Evolutionary conservation across 768 basidiomycete species (phyloP).

Genomic region (Collybia mongolica): DNA sequence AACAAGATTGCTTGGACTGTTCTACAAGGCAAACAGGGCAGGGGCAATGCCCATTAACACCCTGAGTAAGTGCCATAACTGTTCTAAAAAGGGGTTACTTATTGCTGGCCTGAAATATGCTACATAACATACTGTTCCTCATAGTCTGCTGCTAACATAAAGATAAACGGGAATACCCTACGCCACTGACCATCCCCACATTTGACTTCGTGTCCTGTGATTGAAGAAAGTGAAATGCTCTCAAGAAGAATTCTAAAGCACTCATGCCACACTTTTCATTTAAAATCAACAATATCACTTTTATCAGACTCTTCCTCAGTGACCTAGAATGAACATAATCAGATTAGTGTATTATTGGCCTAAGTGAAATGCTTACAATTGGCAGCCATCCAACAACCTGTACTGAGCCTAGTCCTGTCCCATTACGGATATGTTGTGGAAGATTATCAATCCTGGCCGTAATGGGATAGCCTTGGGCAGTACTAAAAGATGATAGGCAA

Average conservation of each 20-base stretch:
- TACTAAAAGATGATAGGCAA: slow-evolving; percentile 32
- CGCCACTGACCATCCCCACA: slow-evolving; percentile 16
- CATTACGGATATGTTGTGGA: slow-evolving; percentile 27
- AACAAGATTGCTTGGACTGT: not conserved
- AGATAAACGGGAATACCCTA: slow-evolving; percentile 21
- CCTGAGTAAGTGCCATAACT: slow-evolving; percentile 28
- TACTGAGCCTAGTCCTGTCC: slow-evolving; percentile 28
- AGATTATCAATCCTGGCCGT: slow-evolving; percentile 29
- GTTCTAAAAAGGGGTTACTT: slow-evolving; percentile 10
- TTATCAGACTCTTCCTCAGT: slow-evolving; percentile 18
- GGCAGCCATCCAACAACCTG: slow-evolving; percentile 36
- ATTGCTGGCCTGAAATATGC: not conserved
- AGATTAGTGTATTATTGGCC: too few relatives aligned
- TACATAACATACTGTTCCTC: slow-evolving; percentile 30
- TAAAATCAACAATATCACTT: slow-evolving; percentile 17
- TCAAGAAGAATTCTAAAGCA: slow-evolving; percentile 19
- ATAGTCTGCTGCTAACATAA: slow-evolving; percentile 29
- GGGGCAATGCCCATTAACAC: slow-evolving; percentile 15
- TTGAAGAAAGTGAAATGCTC: slow-evolving; percentile 7
- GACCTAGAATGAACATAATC: too few relatives aligned
- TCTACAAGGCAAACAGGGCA: slow-evolving; percentile 14
- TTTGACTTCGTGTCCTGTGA: slow-evolving; percentile 4
- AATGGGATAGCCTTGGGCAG: slow-evolving; percentile 33
- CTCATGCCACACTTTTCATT: slow-evolving; percentile 25
- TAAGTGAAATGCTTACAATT: slow-evolving; percentile 22